phyloP scores from a whole-genome alignment of 169 alveolate genomes.

The Plasmodium coatneyi region DNA sequence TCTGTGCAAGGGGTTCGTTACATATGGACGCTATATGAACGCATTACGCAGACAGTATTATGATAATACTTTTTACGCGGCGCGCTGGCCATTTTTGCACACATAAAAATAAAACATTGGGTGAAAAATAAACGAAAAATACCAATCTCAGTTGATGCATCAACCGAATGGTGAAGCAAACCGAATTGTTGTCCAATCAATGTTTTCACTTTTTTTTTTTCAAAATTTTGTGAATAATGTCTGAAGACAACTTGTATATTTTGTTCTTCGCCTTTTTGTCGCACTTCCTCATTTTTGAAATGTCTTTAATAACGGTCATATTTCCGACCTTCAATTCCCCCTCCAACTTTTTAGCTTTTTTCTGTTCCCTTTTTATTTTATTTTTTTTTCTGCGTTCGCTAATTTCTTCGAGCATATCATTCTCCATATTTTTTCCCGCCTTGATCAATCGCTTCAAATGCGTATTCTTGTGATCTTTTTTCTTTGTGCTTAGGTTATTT shows the following conservation, averaged over 20 bases:
- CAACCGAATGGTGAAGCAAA: not conserved
- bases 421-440: slow-evolving; percentile 53
- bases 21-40: not conserved
- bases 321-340: slow-evolving; percentile 73
- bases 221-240: slow-evolving; percentile 46
- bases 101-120: not conserved
- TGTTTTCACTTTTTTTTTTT: slow-evolving; percentile 7
- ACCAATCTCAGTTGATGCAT: not conserved
- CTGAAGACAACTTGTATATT: slow-evolving; percentile 58
- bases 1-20: not conserved
- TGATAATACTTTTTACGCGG: not conserved
- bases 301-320: slow-evolving; percentile 74
- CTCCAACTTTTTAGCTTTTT: slow-evolving; percentile 59
- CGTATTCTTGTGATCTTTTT: slow-evolving; percentile 13
- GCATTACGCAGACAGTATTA: not conserved
- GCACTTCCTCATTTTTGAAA: slow-evolving; percentile 62
- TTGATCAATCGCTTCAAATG: slow-evolving; percentile 18
- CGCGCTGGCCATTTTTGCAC: not conserved
- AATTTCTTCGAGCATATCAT: slow-evolving; percentile 68
- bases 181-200: not conserved
- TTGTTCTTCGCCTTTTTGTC: slow-evolving; percentile 66
- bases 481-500: slow-evolving; percentile 1
- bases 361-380: slow-evolving; percentile 62
- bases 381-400: slow-evolving; percentile 75
- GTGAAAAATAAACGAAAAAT: not conserved